phyloP scores from a whole-genome alignment of 305 asterid species.

The Fraxinus ornus region DNA sequence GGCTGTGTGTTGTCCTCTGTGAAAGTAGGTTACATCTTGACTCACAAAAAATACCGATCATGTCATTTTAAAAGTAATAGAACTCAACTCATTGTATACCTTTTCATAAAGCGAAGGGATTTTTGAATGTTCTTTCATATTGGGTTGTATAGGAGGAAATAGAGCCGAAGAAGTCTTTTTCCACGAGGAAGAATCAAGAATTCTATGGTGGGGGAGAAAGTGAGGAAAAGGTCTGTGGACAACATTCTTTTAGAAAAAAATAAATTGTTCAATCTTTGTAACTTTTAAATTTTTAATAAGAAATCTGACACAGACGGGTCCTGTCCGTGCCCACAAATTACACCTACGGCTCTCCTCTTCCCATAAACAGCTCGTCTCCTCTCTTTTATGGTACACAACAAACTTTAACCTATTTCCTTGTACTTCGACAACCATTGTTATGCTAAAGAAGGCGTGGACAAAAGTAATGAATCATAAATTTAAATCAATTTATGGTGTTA shows the following conservation, averaged over 20 bases:
- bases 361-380: neutral
- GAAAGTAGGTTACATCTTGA: neutral
- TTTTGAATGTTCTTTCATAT: neutral
- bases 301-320: neutral
- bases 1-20: neutral
- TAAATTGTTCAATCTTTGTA: neutral
- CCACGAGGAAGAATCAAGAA: slow-evolving; percentile 8
- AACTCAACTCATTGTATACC: neutral
- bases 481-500: neutral
- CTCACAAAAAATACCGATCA: neutral
- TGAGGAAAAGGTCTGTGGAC: neutral
- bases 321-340: neutral
- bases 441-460: neutral
- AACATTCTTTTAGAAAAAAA: neutral
- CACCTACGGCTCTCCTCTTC: slow-evolving; percentile 4
- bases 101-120: neutral
- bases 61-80: neutral
- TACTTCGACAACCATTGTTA: neutral
- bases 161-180: neutral
- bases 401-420: neutral
- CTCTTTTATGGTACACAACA: neutral
- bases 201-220: neutral
- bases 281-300: neutral
- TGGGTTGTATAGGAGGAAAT: neutral
- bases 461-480: neutral